phyloP scores from a whole-genome alignment of 2,329 filamentous ascomycete species.

The Epichloe coenophiala region DNA sequence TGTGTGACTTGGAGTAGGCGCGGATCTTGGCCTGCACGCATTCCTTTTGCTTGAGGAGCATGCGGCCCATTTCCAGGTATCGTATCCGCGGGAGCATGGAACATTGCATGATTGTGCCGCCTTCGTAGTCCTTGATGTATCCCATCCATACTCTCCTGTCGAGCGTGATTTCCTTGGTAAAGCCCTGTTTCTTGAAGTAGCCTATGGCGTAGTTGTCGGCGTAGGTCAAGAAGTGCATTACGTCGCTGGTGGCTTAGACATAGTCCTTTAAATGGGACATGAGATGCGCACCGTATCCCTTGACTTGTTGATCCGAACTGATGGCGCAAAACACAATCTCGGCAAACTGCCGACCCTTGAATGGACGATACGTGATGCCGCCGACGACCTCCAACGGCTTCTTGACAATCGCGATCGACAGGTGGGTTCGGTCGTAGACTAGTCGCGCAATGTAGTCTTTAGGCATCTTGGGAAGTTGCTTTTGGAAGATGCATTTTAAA shows the following conservation, averaged over 20 bases:
- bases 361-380: conserved; percentile 91
- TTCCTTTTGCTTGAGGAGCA: conserved; percentile 96
- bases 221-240: conserved; percentile 98
- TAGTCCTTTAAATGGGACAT: conserved; percentile 99
- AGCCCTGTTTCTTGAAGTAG: conserved; percentile 98
- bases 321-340: conserved; percentile 99
- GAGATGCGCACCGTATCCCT: conserved; percentile 92
- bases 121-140: conserved; percentile 99
- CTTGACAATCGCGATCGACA: conserved; percentile 96
- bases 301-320: conserved; percentile 94
- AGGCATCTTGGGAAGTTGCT: conserved; percentile 97
- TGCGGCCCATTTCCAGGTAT: conserved; percentile 82
- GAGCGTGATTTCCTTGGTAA: conserved; percentile 95
- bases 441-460: conserved; percentile 97
- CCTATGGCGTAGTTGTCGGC: conserved; percentile 98
- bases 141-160: conserved; percentile 93
- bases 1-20: conserved; percentile 77
- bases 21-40: conserved; percentile 89
- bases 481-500: conserved; percentile 95
- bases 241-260: conserved; percentile 87
- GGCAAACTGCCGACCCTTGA: conserved; percentile 82
- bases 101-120: conserved; percentile 98
- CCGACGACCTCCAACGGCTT: conserved; percentile 91
- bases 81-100: conserved; percentile 91
- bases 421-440: conserved; percentile 91